Conservation (phyloP, 1,284 basidiomycete genomes). For the Ceratobasidium sp. region DNA sequence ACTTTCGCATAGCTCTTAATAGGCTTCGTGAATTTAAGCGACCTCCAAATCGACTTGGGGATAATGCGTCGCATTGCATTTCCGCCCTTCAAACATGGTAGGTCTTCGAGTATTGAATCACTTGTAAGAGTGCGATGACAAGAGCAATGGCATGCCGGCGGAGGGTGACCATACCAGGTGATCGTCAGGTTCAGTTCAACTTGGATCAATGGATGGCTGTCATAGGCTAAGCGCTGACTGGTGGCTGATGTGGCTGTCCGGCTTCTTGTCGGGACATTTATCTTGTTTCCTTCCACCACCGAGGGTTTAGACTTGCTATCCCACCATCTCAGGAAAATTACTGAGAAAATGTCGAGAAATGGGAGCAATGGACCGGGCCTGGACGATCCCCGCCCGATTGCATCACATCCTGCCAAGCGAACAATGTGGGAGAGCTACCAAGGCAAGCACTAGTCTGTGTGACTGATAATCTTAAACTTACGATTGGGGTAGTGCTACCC, state of each 20-base stretch:
- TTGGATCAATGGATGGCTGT: neutral
- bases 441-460: neutral
- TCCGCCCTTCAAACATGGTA: too few species aligned
- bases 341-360: constrained; percentile 6
- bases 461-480: neutral
- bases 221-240: neutral
- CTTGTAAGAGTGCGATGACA: neutral
- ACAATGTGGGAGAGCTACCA: constrained; percentile 44
- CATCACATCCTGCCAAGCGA: constrained; percentile 20
- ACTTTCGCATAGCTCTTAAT: too few species aligned
- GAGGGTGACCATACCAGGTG: constrained; percentile 25
- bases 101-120: too few species aligned
- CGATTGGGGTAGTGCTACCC: constrained; percentile 16
- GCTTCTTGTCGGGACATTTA: neutral
- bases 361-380: neutral
- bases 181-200: constrained; percentile 20
- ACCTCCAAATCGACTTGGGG: too few species aligned
- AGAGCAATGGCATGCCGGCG: constrained; percentile 26
- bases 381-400: neutral
- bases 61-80: too few species aligned
- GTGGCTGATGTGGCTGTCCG: constrained; percentile 31
- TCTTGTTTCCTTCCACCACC: neutral
- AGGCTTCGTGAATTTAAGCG: too few species aligned
- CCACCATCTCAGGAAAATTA: neutral
- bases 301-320: too few species aligned